Conservation (phyloP, 73 alveolate species). For the Symbiodinium natans region DNA sequence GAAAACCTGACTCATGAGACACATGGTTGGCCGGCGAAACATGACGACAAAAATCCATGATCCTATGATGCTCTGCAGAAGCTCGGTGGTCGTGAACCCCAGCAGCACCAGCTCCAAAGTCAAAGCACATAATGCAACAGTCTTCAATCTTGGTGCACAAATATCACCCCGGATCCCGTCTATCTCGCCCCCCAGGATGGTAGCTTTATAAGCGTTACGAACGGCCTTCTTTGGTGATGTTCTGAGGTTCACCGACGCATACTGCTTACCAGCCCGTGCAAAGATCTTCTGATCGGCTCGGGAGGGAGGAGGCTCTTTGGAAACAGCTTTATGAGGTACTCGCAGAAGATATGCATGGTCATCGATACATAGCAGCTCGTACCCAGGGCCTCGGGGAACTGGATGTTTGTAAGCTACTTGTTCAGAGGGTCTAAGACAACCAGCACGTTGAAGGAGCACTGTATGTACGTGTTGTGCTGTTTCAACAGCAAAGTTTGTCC, state of each 20-base stretch:
- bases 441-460: neutral
- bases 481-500: slow-evolving; percentile 33
- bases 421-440: neutral
- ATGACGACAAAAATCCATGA: neutral
- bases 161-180: neutral
- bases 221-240: neutral
- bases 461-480: slow-evolving; percentile 13
- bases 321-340: neutral
- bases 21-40: neutral
- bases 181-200: neutral
- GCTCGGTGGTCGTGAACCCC: neutral
- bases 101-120: neutral
- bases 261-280: neutral
- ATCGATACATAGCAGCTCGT: neutral
- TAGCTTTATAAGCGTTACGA: neutral
- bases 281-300: neutral
- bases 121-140: neutral
- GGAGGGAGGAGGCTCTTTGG: neutral
- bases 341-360: neutral
- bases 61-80: neutral
- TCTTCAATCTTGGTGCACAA: neutral
- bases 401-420: neutral
- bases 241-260: neutral
- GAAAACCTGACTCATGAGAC: no score
- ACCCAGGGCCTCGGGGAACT: neutral